Conservation (phyloP, 2,329 filamentous ascomycete species). For the Aspergillus sp. region DNA sequence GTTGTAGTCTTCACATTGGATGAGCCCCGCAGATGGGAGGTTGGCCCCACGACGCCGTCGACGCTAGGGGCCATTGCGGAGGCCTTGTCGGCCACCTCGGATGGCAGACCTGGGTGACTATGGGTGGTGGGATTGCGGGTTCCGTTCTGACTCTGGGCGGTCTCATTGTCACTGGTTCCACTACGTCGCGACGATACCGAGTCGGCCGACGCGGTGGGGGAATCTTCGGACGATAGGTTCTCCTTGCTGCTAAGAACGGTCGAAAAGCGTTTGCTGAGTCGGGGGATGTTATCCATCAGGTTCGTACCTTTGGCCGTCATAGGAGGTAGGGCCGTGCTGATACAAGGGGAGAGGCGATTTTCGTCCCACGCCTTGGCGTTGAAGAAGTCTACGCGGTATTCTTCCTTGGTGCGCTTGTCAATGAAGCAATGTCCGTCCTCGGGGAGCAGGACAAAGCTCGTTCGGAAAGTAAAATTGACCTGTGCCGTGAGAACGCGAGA, state of each 20-base stretch:
- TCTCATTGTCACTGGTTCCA: background rate
- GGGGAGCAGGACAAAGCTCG: constrained; percentile 79
- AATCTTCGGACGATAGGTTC: constrained; percentile 16
- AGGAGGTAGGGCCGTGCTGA: constrained; percentile 65
- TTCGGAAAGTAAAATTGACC: constrained; percentile 89
- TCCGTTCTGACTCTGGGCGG: background rate
- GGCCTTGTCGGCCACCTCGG: constrained; percentile 12
- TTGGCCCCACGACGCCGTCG: constrained; percentile 27
- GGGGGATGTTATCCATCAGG: constrained; percentile 38
- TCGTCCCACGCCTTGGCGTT: constrained; percentile 76
- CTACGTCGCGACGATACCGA: constrained; percentile 10
- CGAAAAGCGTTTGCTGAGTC: constrained; percentile 41
- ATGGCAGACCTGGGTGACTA: constrained; percentile 3
- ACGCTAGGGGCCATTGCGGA: constrained; percentile 30
- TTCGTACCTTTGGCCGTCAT: constrained; percentile 34
- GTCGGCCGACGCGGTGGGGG: constrained; percentile 2
- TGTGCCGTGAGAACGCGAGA: constrained; percentile 87
- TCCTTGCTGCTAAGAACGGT: constrained; percentile 26
- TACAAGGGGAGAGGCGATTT: constrained; percentile 74
- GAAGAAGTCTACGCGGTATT: constrained; percentile 83
- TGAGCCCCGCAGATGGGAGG: constrained; percentile 24
- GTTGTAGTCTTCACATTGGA: constrained; percentile 26
- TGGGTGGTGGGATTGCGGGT: constrained; percentile 4
- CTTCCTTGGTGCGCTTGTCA: constrained; percentile 75
- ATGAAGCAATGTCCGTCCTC: constrained; percentile 86